Base-by-base conservation (phyloP, 2,329 filamentous ascomycete genomes). In the Fusarium algeriense region DNA sequence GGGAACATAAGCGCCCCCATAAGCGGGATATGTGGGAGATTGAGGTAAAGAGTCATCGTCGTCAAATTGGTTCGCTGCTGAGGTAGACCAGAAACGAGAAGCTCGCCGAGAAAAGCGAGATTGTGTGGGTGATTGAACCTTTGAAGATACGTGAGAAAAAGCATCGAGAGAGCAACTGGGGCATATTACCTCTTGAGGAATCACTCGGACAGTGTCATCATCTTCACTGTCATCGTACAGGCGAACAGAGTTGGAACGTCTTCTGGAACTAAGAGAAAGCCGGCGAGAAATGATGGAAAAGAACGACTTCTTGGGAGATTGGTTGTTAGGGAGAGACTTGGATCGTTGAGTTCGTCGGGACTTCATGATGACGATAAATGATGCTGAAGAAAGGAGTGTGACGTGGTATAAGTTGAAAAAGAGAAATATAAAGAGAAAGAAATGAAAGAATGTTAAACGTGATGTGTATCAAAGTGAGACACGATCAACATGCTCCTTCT, bases 1-100 rank as follows among this genome's bases (percentile, higher is more conserved):
- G 3, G 78, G 78, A 26, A 78, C 71, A 67, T 79, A 79, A 44
- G 71, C 49, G 48, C 62, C 63, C 26, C 62, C 57, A 30, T 57
- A 63, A 9, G 53, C 11, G 40, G 67, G 48, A 23, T 60, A 64
- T 9, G 65, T 49, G 7, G 73, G 64, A 1, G 64, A 61, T 17
- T 50, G 60, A 20, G 50, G 45, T 11, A 52, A n/a, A 13, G 60
- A 43, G 49, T 52, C 40, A 28, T 65, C 50, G 26, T 64, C 45
- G 10, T 63, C 61, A 46, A 74, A 73, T 38, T 70, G 44, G 64
- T 74, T 73, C 40, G 73, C 65, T 9, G 73, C 50, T 12, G 72
- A 73, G 15, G 46, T 37, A 35, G 69, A 74, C 73, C 73, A 75
- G 58, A 75, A 75, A 14, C 73, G 73, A 15, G 73, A 76, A 13